phyloP scores from a whole-genome alignment of 257 asterid genomes.

The Knoxia roxburghii region DNA sequence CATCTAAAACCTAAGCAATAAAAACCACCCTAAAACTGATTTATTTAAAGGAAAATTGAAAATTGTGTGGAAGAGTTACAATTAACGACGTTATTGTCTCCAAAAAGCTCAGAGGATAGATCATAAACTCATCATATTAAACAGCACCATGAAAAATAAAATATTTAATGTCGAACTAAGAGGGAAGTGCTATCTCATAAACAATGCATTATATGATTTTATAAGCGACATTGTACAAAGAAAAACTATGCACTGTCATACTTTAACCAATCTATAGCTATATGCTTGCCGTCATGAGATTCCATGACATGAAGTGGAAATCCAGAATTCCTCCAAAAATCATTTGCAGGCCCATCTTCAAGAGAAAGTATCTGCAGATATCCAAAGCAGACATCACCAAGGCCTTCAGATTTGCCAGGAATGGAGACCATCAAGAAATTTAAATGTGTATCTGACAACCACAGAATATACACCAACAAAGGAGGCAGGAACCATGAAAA shows the following conservation, averaged over 20 bases:
- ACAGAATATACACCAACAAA: neutral
- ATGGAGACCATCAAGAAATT: neutral
- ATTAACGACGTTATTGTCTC: neutral
- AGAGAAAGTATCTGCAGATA: constrained; percentile 61
- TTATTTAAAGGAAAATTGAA: neutral
- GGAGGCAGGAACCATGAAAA: neutral
- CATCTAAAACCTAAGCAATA: neutral
- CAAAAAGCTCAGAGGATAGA: neutral
- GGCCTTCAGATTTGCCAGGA: neutral
- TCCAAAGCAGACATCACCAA: constrained; percentile 10
- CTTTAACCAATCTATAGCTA: constrained; percentile 83
- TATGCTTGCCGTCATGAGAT: constrained; percentile 39
- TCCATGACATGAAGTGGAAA: constrained; percentile 40
- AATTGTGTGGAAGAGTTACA: neutral
- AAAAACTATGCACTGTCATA: constrained; percentile 30
- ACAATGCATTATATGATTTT: neutral
- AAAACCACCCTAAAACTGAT: neutral
- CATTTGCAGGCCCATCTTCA: constrained; percentile 66
- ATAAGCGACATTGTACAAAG: neutral
- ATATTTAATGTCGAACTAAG: neutral
- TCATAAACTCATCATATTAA: neutral
- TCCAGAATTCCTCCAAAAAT: constrained; percentile 58
- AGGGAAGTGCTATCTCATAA: neutral
- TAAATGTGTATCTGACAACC: neutral
- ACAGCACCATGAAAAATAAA: too few species aligned